Evolutionary conservation across 2,329 filamentous ascomycete species (phyloP).

Genomic region (Volutella citrinella): DNA sequence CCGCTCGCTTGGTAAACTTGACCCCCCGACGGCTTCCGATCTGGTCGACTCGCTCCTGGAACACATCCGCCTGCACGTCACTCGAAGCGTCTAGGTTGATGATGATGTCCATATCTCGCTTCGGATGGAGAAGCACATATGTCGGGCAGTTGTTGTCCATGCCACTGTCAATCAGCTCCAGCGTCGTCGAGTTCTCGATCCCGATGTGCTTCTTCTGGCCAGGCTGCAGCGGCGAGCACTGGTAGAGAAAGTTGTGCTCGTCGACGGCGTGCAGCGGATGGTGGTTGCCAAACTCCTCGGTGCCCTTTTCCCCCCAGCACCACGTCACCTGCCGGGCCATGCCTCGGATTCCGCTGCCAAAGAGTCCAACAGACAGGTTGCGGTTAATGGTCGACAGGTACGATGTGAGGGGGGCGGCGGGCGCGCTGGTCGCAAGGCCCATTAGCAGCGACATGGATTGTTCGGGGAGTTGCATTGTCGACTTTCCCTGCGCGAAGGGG

Average conservation of each 20-base stretch:
- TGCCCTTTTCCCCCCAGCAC: slow-evolving; percentile 8
- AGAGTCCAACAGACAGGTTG: slow-evolving; percentile 2
- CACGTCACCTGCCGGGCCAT: slow-evolving; percentile 3
- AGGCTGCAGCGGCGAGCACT: neutral
- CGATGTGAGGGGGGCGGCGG: slow-evolving; percentile 8
- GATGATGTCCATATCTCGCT: slow-evolving; percentile 5
- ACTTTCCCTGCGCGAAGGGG: slow-evolving; percentile 5
- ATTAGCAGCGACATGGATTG: slow-evolving; percentile 7
- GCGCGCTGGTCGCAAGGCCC: slow-evolving; percentile 8
- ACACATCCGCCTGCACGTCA: slow-evolving; percentile 7
- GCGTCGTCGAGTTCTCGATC: slow-evolving; percentile 7
- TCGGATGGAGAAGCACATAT: slow-evolving; percentile 7
- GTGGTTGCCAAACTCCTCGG: slow-evolving; percentile 8
- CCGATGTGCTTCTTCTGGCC: neutral
- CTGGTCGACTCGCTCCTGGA: slow-evolving; percentile 9
- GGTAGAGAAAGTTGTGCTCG: slow-evolving; percentile 9
- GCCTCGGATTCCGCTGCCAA: slow-evolving; percentile 3
- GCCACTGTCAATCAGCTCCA: slow-evolving; percentile 10
- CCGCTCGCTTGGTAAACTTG: slow-evolving; percentile 1
- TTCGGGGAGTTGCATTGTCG: slow-evolving; percentile 9
- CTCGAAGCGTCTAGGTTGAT: slow-evolving; percentile 12
- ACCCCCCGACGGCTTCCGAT: slow-evolving; percentile 9
- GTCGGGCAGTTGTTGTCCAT: slow-evolving; percentile 11
- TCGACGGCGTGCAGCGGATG: slow-evolving; percentile 9
- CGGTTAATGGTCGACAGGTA: slow-evolving; percentile 7